Percentiles rank a stretch among this genome's conserved stretches.
These are phyloP conservation scores for Boletus pseudo-olivaceus DNA, from an alignment of 768 basidiomycete genomes.

Conservation along the genomic window DNA sequence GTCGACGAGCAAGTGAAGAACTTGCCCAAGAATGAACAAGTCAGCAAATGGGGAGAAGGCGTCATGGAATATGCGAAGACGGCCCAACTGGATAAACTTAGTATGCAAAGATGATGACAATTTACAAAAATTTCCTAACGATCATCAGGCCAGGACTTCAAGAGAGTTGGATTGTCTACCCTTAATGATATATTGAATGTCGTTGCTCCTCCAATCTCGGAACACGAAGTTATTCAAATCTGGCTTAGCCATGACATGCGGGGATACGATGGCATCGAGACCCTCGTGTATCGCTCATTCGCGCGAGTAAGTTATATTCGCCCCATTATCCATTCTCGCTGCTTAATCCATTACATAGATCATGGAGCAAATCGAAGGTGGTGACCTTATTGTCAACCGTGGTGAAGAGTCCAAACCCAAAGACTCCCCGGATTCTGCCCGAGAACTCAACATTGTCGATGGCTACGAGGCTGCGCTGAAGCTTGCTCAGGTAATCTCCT, in stretches of 20 bases:
- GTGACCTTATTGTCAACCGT: conserved; percentile 84
- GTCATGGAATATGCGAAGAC: conserved; percentile 84
- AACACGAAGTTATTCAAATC: conserved; percentile 96
- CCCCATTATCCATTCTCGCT: background rate
- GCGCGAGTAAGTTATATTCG: conserved; percentile 56
- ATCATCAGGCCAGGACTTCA: conserved; percentile 79
- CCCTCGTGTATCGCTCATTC: conserved; percentile 86
- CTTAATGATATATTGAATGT: conserved; percentile 91
- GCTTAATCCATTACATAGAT: conserved; percentile 45
- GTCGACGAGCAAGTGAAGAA: conserved; percentile 94
- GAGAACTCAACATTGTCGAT: conserved; percentile 81
- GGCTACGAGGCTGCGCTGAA: conserved; percentile 82
- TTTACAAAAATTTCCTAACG: background rate
- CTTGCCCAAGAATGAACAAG: conserved; percentile 81
- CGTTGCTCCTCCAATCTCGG: conserved; percentile 96
- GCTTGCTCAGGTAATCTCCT: conserved; percentile 63
- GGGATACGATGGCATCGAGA: conserved; percentile 94
- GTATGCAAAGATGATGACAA: conserved; percentile 45
- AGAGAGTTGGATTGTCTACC: conserved; percentile 81
- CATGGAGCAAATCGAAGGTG: conserved; percentile 92
- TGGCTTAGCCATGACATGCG: conserved; percentile 96
- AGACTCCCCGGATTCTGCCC: conserved; percentile 40
- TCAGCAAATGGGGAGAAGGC: conserved; percentile 84
- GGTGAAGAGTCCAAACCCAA: conserved; percentile 75
- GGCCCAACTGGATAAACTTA: conserved; percentile 85